Evolutionary conservation across 805 yeast species (phyloP).

Genomic region (Phaffomyces opuntiae): DNA sequence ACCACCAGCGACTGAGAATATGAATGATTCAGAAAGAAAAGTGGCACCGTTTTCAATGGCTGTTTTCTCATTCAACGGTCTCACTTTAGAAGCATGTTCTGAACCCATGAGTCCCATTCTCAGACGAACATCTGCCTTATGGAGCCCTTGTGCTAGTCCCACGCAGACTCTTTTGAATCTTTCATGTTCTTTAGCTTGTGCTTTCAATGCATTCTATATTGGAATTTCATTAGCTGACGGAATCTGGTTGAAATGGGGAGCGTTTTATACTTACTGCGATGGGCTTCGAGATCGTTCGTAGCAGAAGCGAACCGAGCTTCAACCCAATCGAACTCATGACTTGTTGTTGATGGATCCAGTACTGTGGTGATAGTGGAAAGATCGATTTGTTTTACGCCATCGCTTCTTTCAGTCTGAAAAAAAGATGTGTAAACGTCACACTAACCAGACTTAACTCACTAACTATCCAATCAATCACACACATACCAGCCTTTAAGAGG

Average conservation of each 20-base stretch:
- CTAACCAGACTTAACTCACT: too few species aligned
- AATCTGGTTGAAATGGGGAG: too few species aligned
- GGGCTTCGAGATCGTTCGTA: constrained; percentile 75
- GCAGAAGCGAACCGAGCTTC: constrained; percentile 62
- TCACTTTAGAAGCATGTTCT: constrained; percentile 36
- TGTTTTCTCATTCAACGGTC: constrained; percentile 75
- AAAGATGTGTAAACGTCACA: too few species aligned
- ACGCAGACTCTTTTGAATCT: constrained; percentile 57
- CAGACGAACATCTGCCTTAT: constrained; percentile 54
- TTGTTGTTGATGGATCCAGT: not conserved
- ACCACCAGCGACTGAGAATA: constrained; percentile 76
- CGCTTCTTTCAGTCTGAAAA: too few species aligned
- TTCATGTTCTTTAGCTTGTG: constrained; percentile 70
- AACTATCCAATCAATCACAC: too few species aligned
- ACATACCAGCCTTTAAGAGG: not conserved
- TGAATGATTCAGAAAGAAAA: constrained; percentile 67
- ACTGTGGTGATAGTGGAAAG: too few species aligned
- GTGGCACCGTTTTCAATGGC: constrained; percentile 82
- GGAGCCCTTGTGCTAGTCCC: constrained; percentile 63
- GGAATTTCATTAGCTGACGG: not conserved
- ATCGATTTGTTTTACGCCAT: too few species aligned
- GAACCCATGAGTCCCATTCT: constrained; percentile 43
- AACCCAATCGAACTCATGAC: constrained; percentile 71
- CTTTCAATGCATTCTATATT: constrained; percentile 47
- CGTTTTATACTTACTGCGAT: constrained; percentile 38